Evolutionary conservation across 495 filamentous ascomycete genomes (phyloP), one percentile per base, ranked within the genome.

Genomic region (Apodospora peruviana): DNA sequence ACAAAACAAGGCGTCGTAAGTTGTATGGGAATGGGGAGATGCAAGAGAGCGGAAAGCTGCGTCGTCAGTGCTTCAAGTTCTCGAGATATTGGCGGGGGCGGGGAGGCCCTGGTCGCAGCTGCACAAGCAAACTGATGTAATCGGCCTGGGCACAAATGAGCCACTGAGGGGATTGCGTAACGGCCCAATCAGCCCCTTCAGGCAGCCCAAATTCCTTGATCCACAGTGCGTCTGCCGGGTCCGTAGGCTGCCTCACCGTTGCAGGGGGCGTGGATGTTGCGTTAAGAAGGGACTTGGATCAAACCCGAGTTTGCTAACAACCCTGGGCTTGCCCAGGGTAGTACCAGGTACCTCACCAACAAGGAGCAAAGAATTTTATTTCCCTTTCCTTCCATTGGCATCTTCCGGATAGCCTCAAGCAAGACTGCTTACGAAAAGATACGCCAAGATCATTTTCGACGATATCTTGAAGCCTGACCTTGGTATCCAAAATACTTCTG

Each of bases 121-220:
- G 23, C 53, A 5, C n/a, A 49, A 22, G 47, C 39, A 42, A 39
- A 45, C 58, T 58, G 58, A 60, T 53, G 55, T 56, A 58, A 58
- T 56, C 35, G 24, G 49, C 44, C 56, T 24, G 52, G 48, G 43
- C 38, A 45, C 18, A 36, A 52, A 23, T 48, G 45, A 58, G 52
- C 51, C 50, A 49, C 53, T 47, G 23, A 37, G 9, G 39, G 53
- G 48, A 55, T 60, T 62, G 59, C 60, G 60, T 63, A 61, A 61
- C 60, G 43, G 57, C 62, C 61, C 59, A 63, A 65, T 62, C 59
- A 59, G 45, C 44, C 53, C 24, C 29, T 59, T 56, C 59, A 64
- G 61, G 59, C 56, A 59, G n/a, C 42, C 56, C 55, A 34, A 47
- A 55, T 9, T 36, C 5, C 23, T 24, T 9, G 25, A 42, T 42